phyloP scores from a whole-genome alignment of 2,329 filamentous ascomycete genomes.

The Sporothrix schenckii region DNA sequence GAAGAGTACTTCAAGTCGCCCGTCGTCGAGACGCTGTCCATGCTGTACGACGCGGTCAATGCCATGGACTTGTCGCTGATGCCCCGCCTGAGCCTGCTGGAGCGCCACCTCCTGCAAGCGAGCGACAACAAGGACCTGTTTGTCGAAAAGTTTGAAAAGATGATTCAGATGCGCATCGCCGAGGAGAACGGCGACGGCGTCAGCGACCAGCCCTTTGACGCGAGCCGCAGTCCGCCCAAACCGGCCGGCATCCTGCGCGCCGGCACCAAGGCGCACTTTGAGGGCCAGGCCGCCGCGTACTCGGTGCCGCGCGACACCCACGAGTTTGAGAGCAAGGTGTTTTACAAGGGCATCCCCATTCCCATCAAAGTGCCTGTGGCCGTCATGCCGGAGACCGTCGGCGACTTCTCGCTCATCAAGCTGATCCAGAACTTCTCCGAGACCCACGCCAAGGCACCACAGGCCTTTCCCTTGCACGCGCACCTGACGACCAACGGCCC shows the following conservation, averaged over 20 bases:
- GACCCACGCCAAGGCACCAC: constrained; percentile 77
- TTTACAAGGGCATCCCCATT: constrained; percentile 95
- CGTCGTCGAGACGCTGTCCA: constrained; percentile 80
- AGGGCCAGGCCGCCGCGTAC: constrained; percentile 64
- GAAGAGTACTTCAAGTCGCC: constrained; percentile 97
- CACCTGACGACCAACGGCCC: constrained; percentile 92
- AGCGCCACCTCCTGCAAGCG: constrained; percentile 82
- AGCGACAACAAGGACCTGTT: constrained; percentile 96
- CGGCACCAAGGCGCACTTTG: constrained; percentile 65
- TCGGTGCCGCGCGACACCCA: constrained; percentile 89
- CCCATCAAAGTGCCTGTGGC: constrained; percentile 96
- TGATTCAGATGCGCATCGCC: constrained; percentile 67
- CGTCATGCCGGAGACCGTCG: constrained; percentile 91
- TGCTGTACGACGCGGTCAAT: constrained; percentile 91
- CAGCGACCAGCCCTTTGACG: constrained; percentile 50
- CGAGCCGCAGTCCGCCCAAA: constrained; percentile 53
- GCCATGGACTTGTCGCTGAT: constrained; percentile 95
- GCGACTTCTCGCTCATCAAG: constrained; percentile 96
- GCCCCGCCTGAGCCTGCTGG: constrained; percentile 80
- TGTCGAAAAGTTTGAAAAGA: constrained; percentile 85
- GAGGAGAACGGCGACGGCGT: constrained; percentile 56
- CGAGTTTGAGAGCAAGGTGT: constrained; percentile 92
- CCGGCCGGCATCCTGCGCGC: constrained; percentile 58
- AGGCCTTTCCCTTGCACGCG: constrained; percentile 82
- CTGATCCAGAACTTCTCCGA: constrained; percentile 92